Base-by-base conservation (phyloP, 2,329 filamentous ascomycete genomes). In the Pestalotiopsis sp. region DNA sequence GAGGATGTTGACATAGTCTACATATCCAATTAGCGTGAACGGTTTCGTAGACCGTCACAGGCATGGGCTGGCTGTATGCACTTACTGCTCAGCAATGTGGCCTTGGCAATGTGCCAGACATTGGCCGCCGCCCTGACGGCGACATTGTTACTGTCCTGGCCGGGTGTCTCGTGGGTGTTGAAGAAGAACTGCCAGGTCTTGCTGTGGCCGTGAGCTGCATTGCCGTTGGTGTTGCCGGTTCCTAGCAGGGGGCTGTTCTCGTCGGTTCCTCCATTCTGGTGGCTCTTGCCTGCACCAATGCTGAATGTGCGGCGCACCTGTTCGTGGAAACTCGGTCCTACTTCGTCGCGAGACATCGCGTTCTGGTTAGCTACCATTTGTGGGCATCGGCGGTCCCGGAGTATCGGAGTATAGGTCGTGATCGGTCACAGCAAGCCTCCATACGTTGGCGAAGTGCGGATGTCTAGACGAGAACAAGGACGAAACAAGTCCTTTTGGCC, bases 1-100 rank as follows among this genome's bases (percentile, higher is more conserved):
- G 67, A 91, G 85, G 72, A 91, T 86, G 78, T 95, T 95, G 78
- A 90, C 84, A 78, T 87, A 88, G 73, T 83, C 87, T 89, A 68
- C 36, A 14, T 45, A 41, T 71, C 52, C 17, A 23, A 52, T 56
- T 17, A 62, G 49, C 13, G 45, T 52, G 1, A 52, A 11, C 23
- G 11, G 27, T 13, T 9, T 39, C 13, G 31, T 31, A 23, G 14
- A 20, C 14, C 13, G 14, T 59, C 11, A 13, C 20, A 36, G 3
- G 25, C 27, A 20, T 14, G 31, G 59, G 36, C 27, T 13, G 2
- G 2, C 13, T 6, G n/a, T 23, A 36, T 62, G 45, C 61, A 85
- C 87, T 72, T 83, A 89, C 88, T 89, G 79, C 87, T 89, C 69
- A 89, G 75, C 52, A 90, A 79, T 2, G 87, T 88, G 59, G 86